Base-by-base conservation (phyloP, 208 protist species). In the Leptomonas seymouri region DNA sequence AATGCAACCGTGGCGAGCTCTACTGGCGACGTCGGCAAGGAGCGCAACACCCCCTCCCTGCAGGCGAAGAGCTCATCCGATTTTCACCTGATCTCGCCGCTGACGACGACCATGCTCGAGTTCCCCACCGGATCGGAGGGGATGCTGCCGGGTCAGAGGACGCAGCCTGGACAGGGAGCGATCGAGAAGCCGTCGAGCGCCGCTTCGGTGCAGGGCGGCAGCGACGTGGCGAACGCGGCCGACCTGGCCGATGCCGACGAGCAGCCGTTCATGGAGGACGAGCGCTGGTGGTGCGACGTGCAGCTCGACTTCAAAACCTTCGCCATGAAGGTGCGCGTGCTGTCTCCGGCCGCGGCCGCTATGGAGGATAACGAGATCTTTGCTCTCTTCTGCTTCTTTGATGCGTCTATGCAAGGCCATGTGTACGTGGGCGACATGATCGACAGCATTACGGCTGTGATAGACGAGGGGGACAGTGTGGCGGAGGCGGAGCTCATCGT, bases 361-460 rank as follows among this genome's bases (percentile, higher is more conserved):
- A 70, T 95, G 67, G 85, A 93, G 67, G 86, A 92, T 67, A 80
- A 82, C 58, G 85, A 87, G 59, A 73, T 93, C 34, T 92, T 90
- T 76, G 77, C 75, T 11, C 67, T 95, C 39, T 95, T 95, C 67
- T 74, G 71, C 51, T 91, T 87, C 67, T 85, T 95, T 39, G 90
- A 95, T 51, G 44, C 63, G 11, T 72, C 81, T 18, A 71, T 79
- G 69, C 54, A 51, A 45, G 90, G 90, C 18, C 85, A 93, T 65
- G 85, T 95, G 20, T 76, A 67, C 41, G 68, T 95, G 23, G 90
- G 86, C 36, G 60, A 82, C 48, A 71, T 95, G 57, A 76, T 88
- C 28, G 67, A 87, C 39, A 60, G 71, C 30, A 75, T 94, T 14
- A 64, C 78, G 14, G 58, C 56, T 1, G 70, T 78, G 16, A 58